Evolutionary conservation across 768 basidiomycete species (phyloP), one percentile per base, ranked within the genome.

Genomic region (Tulasnella sp.): DNA sequence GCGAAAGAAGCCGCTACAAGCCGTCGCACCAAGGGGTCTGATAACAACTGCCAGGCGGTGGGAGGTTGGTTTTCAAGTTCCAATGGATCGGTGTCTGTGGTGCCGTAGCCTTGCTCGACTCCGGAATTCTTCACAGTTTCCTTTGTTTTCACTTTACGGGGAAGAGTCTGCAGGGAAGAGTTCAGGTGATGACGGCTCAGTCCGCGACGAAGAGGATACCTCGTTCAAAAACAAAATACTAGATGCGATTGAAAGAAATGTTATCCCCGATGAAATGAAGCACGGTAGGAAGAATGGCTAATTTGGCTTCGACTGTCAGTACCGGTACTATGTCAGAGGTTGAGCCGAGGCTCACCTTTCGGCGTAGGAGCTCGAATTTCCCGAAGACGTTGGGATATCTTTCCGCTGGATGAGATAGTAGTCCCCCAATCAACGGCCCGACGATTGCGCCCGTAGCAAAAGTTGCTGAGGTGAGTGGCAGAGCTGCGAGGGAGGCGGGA

Each of bases 271-370:
- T 36, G 90, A 85, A 39, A 89, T 84, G 52, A 90, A 84, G 80
- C 91, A 91, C 1, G 92, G 92, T 6, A 92, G 85, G 79, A 92
- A 88, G 82, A 92, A 92, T 5, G 83, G 82, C 80, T 80, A 68
- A n/a, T 52, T n/a, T 24, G n/a, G 24, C 6, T 12, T 27, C 1
- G 31, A 12, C n/a, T 16, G 56, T 58, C 56, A 68, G 31, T 18
- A 9, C 27, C 62, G 36, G 34, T 27, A 36, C 1, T n/a, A 24
- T n/a, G 52, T n/a, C 24, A 3, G 24, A 52, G 9, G 52, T 52
- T 24, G n/a, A 8, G 8, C 24, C 24, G 8, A 52, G 18, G 71
- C 77, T 31, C 39, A 80, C 80, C 39, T 77, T 58, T 31, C 40
- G 40, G 16, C 52, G 36, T 18, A 80, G 40, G 71, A 81, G 73